phyloP scores from a whole-genome alignment of 768 basidiomycete species.

The Dendrothele bispora region DNA sequence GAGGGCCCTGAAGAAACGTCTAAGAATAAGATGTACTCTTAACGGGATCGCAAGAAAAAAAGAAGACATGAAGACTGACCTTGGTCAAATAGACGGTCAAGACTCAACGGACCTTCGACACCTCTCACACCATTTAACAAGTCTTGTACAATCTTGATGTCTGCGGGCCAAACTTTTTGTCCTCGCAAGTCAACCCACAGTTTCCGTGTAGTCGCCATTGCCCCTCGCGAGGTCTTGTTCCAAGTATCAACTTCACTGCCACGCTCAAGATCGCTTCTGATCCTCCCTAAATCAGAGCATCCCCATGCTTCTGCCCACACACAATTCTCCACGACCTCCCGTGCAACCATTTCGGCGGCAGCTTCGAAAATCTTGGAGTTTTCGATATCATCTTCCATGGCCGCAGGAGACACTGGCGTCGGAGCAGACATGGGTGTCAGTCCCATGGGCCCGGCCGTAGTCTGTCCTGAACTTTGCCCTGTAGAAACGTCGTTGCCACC shows the following conservation, averaged over 20 bases:
- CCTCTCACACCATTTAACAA: conserved; percentile 40
- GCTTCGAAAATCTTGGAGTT: conserved; percentile 68
- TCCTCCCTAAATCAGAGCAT: conserved; percentile 17
- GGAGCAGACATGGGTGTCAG: conserved; percentile 48
- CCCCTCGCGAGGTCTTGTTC: neutral
- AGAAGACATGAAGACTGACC: conserved; percentile 20
- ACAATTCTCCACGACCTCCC: conserved; percentile 73
- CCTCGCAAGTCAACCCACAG: conserved; percentile 7
- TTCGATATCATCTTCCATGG: conserved; percentile 64
- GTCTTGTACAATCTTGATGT: conserved; percentile 45
- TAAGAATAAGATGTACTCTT: neutral
- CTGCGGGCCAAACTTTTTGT: conserved; percentile 56
- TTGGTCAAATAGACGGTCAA: conserved; percentile 44
- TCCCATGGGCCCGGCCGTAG: neutral
- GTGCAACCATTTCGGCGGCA: conserved; percentile 59
- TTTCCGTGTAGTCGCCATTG: neutral
- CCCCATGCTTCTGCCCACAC: conserved; percentile 71
- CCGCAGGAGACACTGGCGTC: conserved; percentile 84
- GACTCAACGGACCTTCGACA: conserved; percentile 40
- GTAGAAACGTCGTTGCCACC: too few species aligned
- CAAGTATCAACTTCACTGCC: neutral
- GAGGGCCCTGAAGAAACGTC: neutral
- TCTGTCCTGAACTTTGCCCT: conserved; percentile 33
- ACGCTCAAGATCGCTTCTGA: conserved; percentile 3
- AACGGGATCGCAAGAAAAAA: too few species aligned